Evolutionary conservation across 192 early-diverging fungal genomes (phyloP).

Genomic region (Backusella sp.): DNA sequence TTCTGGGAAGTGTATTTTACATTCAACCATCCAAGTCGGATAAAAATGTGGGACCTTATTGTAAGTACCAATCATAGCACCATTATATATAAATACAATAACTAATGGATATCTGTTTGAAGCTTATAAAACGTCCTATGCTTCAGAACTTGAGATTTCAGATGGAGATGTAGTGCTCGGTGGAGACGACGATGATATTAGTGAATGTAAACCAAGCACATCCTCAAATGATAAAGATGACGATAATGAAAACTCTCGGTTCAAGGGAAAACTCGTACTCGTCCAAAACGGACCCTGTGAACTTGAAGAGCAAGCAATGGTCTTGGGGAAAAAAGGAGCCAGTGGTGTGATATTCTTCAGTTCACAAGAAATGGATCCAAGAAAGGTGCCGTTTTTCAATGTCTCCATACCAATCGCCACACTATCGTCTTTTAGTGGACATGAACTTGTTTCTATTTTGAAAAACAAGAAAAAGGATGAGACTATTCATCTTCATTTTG

Average conservation of each 20-base stretch:
- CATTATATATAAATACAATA: neutral
- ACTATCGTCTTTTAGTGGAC: constrained; percentile 52
- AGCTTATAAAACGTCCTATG: constrained; percentile 24
- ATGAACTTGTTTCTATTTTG: constrained; percentile 46
- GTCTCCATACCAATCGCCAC: constrained; percentile 54
- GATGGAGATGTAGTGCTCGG: neutral
- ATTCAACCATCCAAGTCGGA: constrained; percentile 8
- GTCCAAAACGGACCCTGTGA: constrained; percentile 69
- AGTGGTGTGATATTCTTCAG: constrained; percentile 65
- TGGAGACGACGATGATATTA: neutral
- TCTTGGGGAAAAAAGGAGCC: constrained; percentile 58
- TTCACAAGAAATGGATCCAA: constrained; percentile 28
- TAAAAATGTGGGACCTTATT: constrained; percentile 17
- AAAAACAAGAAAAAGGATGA: constrained; percentile 37
- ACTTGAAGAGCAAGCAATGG: constrained; percentile 57
- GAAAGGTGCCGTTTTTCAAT: constrained; percentile 25
- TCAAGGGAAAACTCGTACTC: constrained; percentile 56
- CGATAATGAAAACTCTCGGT: constrained; percentile 37
- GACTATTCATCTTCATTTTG: constrained; percentile 44
- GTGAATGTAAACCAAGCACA: neutral
- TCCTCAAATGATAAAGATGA: constrained; percentile 26
- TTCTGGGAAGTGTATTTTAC: constrained; percentile 31
- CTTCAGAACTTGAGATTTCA: constrained; percentile 21
- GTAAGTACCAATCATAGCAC: constrained; percentile 17
- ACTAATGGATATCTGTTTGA: neutral